Conservation (phyloP, 2,329 filamentous ascomycete species). For the Colletotrichum nymphaeae region DNA sequence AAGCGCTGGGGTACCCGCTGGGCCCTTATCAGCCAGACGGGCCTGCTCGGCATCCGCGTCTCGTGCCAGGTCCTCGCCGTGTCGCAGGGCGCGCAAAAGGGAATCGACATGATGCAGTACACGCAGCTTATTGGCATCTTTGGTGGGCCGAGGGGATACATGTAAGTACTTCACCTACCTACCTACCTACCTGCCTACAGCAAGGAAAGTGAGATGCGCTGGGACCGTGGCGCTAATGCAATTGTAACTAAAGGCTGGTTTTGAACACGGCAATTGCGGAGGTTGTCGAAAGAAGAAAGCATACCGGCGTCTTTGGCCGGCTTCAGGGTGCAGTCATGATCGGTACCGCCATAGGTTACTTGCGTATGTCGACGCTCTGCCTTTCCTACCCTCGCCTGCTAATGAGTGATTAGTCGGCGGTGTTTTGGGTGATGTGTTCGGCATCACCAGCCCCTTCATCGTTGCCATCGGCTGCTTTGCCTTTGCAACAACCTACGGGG, state of each 20-base stretch:
- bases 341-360: slow-evolving; percentile 72
- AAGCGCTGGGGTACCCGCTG: slow-evolving; percentile 73
- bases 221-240: neutral
- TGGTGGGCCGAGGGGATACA: slow-evolving; percentile 76
- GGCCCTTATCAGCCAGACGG: slow-evolving; percentile 71
- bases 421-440: slow-evolving; percentile 70
- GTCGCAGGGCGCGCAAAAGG: slow-evolving; percentile 66
- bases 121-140: slow-evolving; percentile 76
- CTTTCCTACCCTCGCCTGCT: neutral
- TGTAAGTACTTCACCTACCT: slow-evolving; percentile 48
- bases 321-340: slow-evolving; percentile 76
- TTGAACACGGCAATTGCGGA: slow-evolving; percentile 77
- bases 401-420: slow-evolving; percentile 62
- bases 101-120: slow-evolving; percentile 76
- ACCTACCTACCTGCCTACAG: too few species aligned
- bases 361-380: slow-evolving; percentile 53
- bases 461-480: slow-evolving; percentile 55
- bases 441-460: slow-evolving; percentile 73
- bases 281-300: slow-evolving; percentile 66
- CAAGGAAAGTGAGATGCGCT: neutral
- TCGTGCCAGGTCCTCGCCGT: slow-evolving; percentile 74
- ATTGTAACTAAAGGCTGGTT: slow-evolving; percentile 57
- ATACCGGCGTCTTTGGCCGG: slow-evolving; percentile 74
- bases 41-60: slow-evolving; percentile 73
- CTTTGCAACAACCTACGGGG: slow-evolving; percentile 45